phyloP scores from a whole-genome alignment of 192 early-diverging fungal species.

The Backusella sp. region DNA sequence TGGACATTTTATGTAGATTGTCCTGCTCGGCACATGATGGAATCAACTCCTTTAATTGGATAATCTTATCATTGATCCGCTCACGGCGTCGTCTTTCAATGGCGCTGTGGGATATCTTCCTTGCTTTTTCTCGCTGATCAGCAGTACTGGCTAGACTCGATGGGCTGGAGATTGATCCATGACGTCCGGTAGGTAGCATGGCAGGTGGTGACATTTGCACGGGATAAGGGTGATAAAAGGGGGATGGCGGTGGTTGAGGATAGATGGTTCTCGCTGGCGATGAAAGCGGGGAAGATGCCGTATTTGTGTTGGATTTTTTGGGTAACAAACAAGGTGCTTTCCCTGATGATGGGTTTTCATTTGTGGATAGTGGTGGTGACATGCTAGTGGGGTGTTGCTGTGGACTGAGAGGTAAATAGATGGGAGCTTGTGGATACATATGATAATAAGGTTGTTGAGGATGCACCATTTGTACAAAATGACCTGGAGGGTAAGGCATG shows the following conservation, averaged over 20 bases:
- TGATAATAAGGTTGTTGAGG: conserved; percentile 12
- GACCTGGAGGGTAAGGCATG: conserved; percentile 2
- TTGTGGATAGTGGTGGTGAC: neutral
- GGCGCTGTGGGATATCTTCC: conserved; percentile 79
- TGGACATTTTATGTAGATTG: conserved; percentile 67
- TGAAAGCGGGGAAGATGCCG: neutral
- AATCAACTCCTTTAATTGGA: conserved; percentile 71
- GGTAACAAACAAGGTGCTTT: neutral
- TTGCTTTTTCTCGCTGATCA: conserved; percentile 63
- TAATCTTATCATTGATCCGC: conserved; percentile 80
- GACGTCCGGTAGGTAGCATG: neutral
- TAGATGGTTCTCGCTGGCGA: neutral
- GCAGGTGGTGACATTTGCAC: conserved; percentile 7
- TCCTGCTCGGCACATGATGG: conserved; percentile 67
- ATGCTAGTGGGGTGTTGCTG: conserved; percentile 11
- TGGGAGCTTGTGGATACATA: conserved; percentile 6
- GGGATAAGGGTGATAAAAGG: conserved; percentile 1
- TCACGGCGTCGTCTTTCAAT: conserved; percentile 85
- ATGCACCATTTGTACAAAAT: conserved; percentile 8
- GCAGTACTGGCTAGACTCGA: conserved; percentile 12
- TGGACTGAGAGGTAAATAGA: conserved; percentile 14
- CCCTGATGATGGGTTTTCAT: neutral
- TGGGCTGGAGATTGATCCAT: neutral
- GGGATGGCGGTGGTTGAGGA: conserved; percentile 2
- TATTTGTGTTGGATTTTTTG: neutral